Evolutionary conservation across 2,329 filamentous ascomycete species (phyloP), one percentile per base, ranked within the genome.

Genomic region (Colletotrichum sansevieriae): DNA sequence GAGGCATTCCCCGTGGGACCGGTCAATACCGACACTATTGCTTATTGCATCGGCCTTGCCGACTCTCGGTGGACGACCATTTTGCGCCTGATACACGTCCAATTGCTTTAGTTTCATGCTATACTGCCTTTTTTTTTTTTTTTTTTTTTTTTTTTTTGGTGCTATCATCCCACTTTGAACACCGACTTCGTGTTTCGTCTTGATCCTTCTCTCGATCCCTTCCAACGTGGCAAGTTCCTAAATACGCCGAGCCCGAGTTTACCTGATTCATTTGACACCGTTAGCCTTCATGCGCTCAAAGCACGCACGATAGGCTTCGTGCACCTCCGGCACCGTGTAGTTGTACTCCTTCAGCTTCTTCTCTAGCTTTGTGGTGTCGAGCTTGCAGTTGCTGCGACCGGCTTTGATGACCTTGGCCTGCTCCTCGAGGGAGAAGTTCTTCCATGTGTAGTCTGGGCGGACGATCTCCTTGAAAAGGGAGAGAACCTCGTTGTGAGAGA

Each of bases 401-500:
- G 89, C 89, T 81, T 90, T 90, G 79, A 91, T 88, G 46, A 91
- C 87, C 80, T 88, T 88, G 73, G 87, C 81, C 80, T 91, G 89
- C 78, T 91, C 88, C 73, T 90, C 88, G 47, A 91, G 76, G 2
- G 83, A 85, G 75, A 91, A 92, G 81, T 91, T 92, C 81, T 85
- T 84, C 88, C 88, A 91, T 46, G 81, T 83, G 73, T 90, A 87
- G 33, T 75, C 76, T 2, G 89, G 89, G 46, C 88, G 84, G 43
- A 92, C 85, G 71, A 90, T 88, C 71, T 91, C 84, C 73, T 85
- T 86, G 80, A 91, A 91, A 47, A 92, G 80, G 2, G 79, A 73
- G 44, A 92, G 81, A 7, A 92, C 88, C 78, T 91, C 88, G 76
- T 91, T 91, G 79, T 91, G 89, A n/a, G 88, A 90, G 76, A 92